phyloP scores from a whole-genome alignment of 148 eudicot species.

The Vaccinium macrocarpon region DNA sequence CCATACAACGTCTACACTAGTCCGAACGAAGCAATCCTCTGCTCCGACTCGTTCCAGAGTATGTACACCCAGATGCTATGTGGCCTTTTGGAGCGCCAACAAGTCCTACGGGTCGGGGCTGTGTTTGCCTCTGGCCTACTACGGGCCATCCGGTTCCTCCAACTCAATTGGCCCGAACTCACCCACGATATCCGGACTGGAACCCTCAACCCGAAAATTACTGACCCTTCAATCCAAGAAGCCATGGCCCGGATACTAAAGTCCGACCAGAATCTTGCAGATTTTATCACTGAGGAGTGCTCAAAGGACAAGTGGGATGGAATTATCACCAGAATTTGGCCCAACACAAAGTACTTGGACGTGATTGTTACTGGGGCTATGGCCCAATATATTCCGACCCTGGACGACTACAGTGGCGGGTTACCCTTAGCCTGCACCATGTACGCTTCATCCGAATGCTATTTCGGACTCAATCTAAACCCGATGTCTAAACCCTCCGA shows the following conservation, averaged over 20 bases:
- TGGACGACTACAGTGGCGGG: slow-evolving; percentile 74
- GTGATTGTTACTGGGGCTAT: slow-evolving; percentile 90
- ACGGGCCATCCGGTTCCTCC: slow-evolving; percentile 93
- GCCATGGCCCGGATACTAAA: slow-evolving; percentile 38
- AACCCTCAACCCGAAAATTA: slow-evolving; percentile 37
- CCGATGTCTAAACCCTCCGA: slow-evolving; percentile 78
- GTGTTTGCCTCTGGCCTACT: slow-evolving; percentile 85
- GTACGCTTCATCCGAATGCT: slow-evolving; percentile 84
- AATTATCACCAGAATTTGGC: slow-evolving; percentile 74
- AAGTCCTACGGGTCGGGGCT: slow-evolving; percentile 78
- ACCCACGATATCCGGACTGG: slow-evolving; percentile 59
- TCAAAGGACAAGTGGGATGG: slow-evolving; percentile 64
- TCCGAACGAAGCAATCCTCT: slow-evolving; percentile 77
- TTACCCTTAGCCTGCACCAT: slow-evolving; percentile 71
- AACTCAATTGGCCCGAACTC: slow-evolving; percentile 60
- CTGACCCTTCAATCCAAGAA: slow-evolving; percentile 34
- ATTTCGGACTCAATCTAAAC: slow-evolving; percentile 74
- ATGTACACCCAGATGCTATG: slow-evolving; percentile 90
- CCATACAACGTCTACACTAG: slow-evolving; percentile 77
- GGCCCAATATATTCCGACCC: slow-evolving; percentile 82
- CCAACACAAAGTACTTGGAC: slow-evolving; percentile 73
- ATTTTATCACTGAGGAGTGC: slow-evolving; percentile 39
- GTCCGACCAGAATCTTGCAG: slow-evolving; percentile 59
- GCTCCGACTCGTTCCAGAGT: slow-evolving; percentile 80
- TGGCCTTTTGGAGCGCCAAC: slow-evolving; percentile 58